Conservation (phyloP, 2,329 filamentous ascomycete species). For the Orbilia javanica region DNA sequence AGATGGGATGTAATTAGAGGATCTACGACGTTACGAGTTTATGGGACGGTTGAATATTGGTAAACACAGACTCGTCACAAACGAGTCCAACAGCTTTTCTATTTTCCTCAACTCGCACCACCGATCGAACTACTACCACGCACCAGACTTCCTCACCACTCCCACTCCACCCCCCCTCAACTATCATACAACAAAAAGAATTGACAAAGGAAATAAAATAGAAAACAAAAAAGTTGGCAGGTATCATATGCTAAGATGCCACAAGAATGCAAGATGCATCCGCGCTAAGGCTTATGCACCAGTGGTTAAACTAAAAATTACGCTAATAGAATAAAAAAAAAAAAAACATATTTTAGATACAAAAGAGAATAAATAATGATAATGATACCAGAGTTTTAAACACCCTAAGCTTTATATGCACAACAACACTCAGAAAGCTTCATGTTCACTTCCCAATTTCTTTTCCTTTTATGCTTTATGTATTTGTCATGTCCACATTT, state of each 20-base stretch:
- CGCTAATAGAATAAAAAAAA: constrained; percentile 30
- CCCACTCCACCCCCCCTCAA: not conserved
- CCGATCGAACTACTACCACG: not conserved
- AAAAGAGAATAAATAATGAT: constrained; percentile 56
- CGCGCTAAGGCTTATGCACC: constrained; percentile 18
- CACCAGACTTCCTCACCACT: not conserved
- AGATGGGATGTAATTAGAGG: too few species aligned
- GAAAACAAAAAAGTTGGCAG: constrained; percentile 31
- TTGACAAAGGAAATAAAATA: constrained; percentile 21
- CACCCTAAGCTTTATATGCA: not conserved
- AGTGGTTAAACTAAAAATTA: constrained; percentile 44
- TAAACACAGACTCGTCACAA: constrained; percentile 26
- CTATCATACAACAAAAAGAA: constrained; percentile 17
- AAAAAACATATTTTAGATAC: constrained; percentile 42
- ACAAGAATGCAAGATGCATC: constrained; percentile 39
- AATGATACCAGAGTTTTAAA: constrained; percentile 19
- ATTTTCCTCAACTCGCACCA: constrained; percentile 3
- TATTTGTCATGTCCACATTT: constrained; percentile 57
- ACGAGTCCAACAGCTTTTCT: constrained; percentile 6
- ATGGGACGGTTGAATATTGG: not conserved
- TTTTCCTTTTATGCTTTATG: not conserved
- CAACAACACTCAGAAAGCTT: too few species aligned
- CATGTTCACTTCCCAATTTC: not conserved
- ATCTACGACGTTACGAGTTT: not conserved
- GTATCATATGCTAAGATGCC: constrained; percentile 51